These are phyloP conservation scores for Curvularia verruculosa DNA, from an alignment of 2,329 filamentous ascomycete genomes.

Conservation along the genomic window DNA sequence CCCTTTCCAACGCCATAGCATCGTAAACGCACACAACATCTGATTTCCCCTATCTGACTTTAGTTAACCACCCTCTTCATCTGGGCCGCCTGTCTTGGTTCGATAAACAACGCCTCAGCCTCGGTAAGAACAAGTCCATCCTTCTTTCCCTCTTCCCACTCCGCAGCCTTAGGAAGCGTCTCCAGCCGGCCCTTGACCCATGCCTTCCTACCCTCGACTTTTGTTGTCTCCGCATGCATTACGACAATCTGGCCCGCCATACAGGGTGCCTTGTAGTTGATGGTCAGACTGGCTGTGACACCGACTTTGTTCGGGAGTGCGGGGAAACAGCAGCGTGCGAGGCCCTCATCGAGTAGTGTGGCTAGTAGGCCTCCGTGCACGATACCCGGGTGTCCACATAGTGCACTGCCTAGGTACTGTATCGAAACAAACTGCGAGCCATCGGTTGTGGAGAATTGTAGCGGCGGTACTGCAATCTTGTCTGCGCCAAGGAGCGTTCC, in stretches of 20 bases:
- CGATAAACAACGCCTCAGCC: conserved; percentile 85
- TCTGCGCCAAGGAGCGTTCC: conserved; percentile 77
- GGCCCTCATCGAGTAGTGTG: conserved; percentile 89
- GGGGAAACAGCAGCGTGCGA: conserved; percentile 86
- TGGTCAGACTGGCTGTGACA: conserved; percentile 82
- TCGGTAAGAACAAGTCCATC: conserved; percentile 72
- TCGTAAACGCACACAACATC: background rate
- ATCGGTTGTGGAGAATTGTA: conserved; percentile 70
- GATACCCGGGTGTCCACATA: conserved; percentile 90
- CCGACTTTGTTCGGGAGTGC: conserved; percentile 85
- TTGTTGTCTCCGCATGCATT: conserved; percentile 77
- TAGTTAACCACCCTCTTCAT: conserved; percentile 41
- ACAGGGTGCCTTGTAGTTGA: conserved; percentile 82
- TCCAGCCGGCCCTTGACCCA: conserved; percentile 91
- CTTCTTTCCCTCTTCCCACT: conserved; percentile 59
- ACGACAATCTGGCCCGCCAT: conserved; percentile 78
- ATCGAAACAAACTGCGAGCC: conserved; percentile 65
- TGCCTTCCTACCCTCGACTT: conserved; percentile 90
- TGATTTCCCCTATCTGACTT: background rate
- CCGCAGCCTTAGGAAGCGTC: conserved; percentile 66
- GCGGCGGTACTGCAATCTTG: conserved; percentile 80
- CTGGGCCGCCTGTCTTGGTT: conserved; percentile 76
- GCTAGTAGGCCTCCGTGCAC: conserved; percentile 89
- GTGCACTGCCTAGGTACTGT: conserved; percentile 75
- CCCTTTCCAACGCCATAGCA: conserved; percentile 2